Conservation (phyloP, 805 yeast genomes). For the Sugiyamaella lignohabitans region DNA sequence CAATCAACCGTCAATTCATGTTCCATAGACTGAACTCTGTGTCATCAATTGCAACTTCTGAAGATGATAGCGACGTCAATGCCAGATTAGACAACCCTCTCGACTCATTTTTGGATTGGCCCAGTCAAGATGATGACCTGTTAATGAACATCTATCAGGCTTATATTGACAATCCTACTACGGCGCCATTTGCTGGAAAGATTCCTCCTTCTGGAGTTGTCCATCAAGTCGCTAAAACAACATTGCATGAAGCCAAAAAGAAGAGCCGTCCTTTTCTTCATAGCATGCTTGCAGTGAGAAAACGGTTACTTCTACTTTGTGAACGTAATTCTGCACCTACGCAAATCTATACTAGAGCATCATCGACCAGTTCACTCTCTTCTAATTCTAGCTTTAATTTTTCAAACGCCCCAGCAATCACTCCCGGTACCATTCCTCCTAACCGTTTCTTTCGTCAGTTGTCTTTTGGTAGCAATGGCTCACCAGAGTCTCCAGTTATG, state of each 20-base stretch:
- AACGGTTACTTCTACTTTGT: conserved; percentile 27
- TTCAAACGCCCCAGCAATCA: too few species aligned
- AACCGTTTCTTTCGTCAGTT: not conserved
- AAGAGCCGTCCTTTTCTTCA: conserved; percentile 28
- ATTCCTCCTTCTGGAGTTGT: conserved; percentile 66
- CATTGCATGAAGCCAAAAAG: conserved; percentile 35
- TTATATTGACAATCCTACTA: conserved; percentile 49
- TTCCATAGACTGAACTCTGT: conserved; percentile 26
- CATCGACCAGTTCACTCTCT: conserved; percentile 4
- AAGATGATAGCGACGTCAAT: conserved; percentile 23
- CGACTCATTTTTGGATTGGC: conserved; percentile 24
- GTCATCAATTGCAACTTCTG: conserved; percentile 23
- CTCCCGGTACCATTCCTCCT: not conserved
- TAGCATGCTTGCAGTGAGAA: conserved; percentile 28
- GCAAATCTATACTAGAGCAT: not conserved
- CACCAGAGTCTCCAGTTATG: not conserved
- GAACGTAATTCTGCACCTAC: conserved; percentile 9
- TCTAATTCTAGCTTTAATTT: not conserved
- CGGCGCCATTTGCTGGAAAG: conserved; percentile 59
- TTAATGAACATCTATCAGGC: conserved; percentile 43
- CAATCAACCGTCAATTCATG: conserved; percentile 5
- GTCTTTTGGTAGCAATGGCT: not conserved
- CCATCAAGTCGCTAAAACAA: conserved; percentile 51
- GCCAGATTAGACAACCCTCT: conserved; percentile 2
- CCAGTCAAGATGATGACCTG: conserved; percentile 35